A percentile compares a stretch with the other conserved stretches of the same genome.
These are phyloP conservation scores for Suillus subalutaceus DNA, from an alignment of 768 basidiomycete genomes.

Conservation along the genomic window DNA sequence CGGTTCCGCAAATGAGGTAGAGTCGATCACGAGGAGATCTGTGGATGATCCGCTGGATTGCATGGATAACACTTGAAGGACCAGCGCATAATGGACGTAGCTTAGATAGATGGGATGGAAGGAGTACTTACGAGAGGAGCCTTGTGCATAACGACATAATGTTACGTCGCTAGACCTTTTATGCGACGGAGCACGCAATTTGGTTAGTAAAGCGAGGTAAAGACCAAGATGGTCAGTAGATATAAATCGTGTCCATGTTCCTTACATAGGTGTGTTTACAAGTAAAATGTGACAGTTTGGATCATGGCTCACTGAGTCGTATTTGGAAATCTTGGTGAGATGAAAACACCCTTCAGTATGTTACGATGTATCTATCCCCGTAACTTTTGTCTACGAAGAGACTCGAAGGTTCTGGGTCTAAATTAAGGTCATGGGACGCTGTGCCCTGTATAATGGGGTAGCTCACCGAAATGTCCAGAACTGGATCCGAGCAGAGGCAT, in stretches of 20 bases:
- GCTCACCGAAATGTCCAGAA: background rate
- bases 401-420: background rate
- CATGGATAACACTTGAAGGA: background rate
- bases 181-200: background rate
- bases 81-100: background rate
- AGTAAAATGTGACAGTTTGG: background rate
- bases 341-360: background rate
- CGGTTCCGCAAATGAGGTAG: background rate
- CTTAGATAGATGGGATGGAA: background rate
- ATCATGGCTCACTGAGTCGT: background rate
- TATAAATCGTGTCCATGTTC: background rate
- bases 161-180: background rate
- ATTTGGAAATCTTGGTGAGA: background rate
- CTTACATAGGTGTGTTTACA: background rate
- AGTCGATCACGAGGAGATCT: background rate
- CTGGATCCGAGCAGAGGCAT: conserved; percentile 6
- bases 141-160: background rate
- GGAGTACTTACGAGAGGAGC: background rate
- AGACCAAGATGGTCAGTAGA: background rate
- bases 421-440: background rate
- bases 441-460: background rate
- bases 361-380: background rate
- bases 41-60: background rate
- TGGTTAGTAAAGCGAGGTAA: background rate
- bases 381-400: background rate